Evolutionary conservation across 148 eudicot genomes (phyloP).

Genomic region (Rhododendron molle): DNA sequence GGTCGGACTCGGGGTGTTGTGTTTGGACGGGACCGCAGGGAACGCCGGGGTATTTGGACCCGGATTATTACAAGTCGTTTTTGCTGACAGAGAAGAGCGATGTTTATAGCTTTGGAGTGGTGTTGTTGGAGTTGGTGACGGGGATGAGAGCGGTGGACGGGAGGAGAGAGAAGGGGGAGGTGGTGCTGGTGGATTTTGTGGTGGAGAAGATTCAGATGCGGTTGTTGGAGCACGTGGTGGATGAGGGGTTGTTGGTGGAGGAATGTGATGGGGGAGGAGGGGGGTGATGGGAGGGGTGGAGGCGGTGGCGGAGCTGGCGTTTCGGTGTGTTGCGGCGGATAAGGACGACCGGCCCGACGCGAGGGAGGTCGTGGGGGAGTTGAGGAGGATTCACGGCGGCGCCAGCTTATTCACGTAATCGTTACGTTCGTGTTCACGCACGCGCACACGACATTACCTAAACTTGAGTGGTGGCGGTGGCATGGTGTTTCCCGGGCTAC

Average conservation of each 20-base stretch:
- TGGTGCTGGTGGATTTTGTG: constrained; percentile 58
- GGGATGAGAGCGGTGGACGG: constrained; percentile 81
- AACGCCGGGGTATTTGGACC: constrained; percentile 89
- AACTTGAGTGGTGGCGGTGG: neutral
- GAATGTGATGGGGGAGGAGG: constrained; percentile 17
- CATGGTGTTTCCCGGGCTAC: constrained; percentile 10
- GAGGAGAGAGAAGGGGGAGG: constrained; percentile 50
- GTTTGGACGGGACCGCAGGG: constrained; percentile 99
- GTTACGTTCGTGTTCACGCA: no score
- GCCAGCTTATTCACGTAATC: neutral
- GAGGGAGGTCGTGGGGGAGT: constrained; percentile 72
- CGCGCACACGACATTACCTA: no score
- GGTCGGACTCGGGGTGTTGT: constrained; percentile 37
- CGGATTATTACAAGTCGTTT: constrained; percentile 75
- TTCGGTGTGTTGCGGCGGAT: constrained; percentile 75
- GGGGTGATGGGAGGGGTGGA: constrained; percentile 49
- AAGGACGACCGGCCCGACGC: constrained; percentile 93
- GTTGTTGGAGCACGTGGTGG: constrained; percentile 54
- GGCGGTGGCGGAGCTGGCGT: constrained; percentile 85
- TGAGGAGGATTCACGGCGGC: constrained; percentile 53
- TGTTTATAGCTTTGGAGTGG: constrained; percentile 85
- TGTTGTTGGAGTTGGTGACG: constrained; percentile 68
- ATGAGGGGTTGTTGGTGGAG: constrained; percentile 44
- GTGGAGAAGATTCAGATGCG: constrained; percentile 64
- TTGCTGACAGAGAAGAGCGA: constrained; percentile 87